Conservation (phyloP, 805 yeast species). For the Vanderwaltozyma tropicalis region DNA sequence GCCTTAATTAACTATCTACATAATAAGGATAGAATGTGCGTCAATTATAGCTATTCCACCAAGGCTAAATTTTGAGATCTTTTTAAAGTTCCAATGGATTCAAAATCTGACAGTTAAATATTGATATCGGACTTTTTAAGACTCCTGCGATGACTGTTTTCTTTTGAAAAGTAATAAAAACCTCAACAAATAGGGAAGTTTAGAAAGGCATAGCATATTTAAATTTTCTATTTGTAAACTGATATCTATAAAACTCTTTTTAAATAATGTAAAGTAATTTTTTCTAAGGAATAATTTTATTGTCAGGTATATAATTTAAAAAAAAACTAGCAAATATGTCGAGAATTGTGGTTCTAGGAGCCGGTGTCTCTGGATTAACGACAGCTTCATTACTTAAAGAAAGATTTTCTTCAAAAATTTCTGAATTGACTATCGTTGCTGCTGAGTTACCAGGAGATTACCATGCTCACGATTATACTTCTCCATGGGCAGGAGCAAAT, state of each 20-base stretch:
- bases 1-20: background rate
- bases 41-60: too few relatives aligned
- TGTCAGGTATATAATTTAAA: too few relatives aligned
- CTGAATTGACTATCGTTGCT: background rate
- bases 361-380: constrained; percentile 2
- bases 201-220: background rate
- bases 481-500: constrained; percentile 77
- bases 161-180: background rate
- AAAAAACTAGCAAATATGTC: background rate
- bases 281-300: too few relatives aligned
- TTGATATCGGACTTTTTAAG: too few relatives aligned
- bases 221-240: background rate
- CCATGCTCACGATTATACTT: constrained; percentile 37
- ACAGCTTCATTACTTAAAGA: background rate
- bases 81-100: too few relatives aligned
- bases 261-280: too few relatives aligned
- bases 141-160: background rate
- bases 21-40: too few relatives aligned
- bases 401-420: background rate
- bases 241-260: background rate
- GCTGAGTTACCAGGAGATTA: constrained; percentile 4
- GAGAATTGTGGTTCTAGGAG: constrained; percentile 1
- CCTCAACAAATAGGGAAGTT: background rate
- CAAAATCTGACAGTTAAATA: too few relatives aligned
- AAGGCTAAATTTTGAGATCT: too few relatives aligned